Evolutionary conservation across 2,329 filamentous ascomycete genomes (phyloP), one percentile per base, ranked within the genome.

Genomic region (Bimuria novae-zelandiae): DNA sequence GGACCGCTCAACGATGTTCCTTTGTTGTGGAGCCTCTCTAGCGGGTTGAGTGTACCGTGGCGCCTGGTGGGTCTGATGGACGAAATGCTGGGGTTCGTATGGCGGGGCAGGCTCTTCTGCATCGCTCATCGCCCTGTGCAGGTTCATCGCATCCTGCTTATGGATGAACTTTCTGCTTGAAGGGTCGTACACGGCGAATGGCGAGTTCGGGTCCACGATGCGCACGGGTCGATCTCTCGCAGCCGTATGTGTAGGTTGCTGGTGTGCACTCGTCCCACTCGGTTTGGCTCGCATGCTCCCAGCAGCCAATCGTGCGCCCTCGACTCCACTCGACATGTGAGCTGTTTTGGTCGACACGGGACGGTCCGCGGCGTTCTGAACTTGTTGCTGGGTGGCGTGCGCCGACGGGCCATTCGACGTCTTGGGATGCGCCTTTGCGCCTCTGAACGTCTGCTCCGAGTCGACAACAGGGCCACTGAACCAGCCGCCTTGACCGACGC

Each of bases 241-340:
- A 10, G 47, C 51, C 36, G 43, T 29, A 27, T 50, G 49, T 8
- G 43, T 47, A 16, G 43, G 49, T 39, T 62, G 55, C 25, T 57
- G 51, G 39, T 64, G 61, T 16, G 84, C 71, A 6, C 77, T 76
- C 2, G 80, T 78, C 3, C 79, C 82, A 51, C 73, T 80, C 1
- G 79, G 73, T 61, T 81, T 71, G 19, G 63, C 79, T 10, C 77
- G 76, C 62, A 86, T 75, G 8, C 80, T 83, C 11, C 83, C 84
- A 53, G 82, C 64, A 3, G 75, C 67, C 16, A 80, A 63, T 55
- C 76, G 73, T 22, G 70, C 68, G 19, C 77, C 77, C 47, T 76
- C 67, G 3, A 64, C 61, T 7, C 69, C 68, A 12, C 68, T 68
- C 14, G 65, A 54, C 3, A 71, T 57, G 35, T 70, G 72, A 36